Conservation (phyloP, 495 filamentous ascomycete genomes). For the Neurospora hispaniola region DNA sequence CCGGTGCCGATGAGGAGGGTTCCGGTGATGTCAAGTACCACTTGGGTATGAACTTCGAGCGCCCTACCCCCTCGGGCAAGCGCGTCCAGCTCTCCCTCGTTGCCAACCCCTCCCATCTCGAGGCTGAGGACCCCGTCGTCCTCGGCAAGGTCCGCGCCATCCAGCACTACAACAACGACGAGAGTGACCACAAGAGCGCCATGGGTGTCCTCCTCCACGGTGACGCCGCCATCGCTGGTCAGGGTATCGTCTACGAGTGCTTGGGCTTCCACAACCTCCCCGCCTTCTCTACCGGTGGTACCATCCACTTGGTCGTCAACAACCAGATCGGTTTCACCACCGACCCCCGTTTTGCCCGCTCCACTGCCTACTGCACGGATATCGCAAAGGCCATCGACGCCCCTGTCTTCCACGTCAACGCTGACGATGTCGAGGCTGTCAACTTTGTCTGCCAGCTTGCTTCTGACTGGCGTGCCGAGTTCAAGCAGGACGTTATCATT, state of each 20-base stretch:
- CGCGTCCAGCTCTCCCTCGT: conserved; percentile 96
- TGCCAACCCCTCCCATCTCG: conserved; percentile 95
- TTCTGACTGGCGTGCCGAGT: conserved; percentile 93
- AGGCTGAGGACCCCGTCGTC: conserved; percentile 96
- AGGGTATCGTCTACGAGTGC: conserved; percentile 97
- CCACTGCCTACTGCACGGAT: conserved; percentile 97
- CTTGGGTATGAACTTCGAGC: conserved; percentile 99
- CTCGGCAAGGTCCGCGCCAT: conserved; percentile 95
- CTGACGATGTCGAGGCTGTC: conserved; percentile 93
- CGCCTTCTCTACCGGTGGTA: conserved; percentile 92
- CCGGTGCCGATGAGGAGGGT: conserved; percentile 85
- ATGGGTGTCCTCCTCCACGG: conserved; percentile 95
- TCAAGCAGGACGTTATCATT: conserved; percentile 94
- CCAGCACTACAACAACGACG: conserved; percentile 97
- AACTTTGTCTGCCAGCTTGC: conserved; percentile 97
- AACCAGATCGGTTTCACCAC: conserved; percentile 99
- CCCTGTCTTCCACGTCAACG: conserved; percentile 98
- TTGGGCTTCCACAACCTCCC: conserved; percentile 94
- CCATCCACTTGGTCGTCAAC: conserved; percentile 95
- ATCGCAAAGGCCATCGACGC: conserved; percentile 98
- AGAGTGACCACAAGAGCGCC: conserved; percentile 72
- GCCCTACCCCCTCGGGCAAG: conserved; percentile 94
- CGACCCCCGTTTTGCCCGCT: conserved; percentile 94
- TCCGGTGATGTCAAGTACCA: conserved; percentile 99
- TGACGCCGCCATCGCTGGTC: conserved; percentile 91